phyloP scores from a whole-genome alignment of 208 protist genomes.

The Leishmania martiniquensis region DNA sequence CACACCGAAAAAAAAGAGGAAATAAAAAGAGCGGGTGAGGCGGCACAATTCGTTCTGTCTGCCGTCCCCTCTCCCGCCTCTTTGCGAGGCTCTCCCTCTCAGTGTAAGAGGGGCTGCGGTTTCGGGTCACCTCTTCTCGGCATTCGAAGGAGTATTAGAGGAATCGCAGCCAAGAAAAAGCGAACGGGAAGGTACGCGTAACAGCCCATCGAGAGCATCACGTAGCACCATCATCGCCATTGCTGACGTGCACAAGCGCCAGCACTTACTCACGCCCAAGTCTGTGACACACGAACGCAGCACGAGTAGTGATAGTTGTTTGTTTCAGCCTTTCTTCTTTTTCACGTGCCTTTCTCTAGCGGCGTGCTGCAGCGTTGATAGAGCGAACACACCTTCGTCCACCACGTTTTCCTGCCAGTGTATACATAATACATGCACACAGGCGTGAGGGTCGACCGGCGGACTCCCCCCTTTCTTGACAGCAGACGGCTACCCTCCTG shows the following conservation, averaged over 20 bases:
- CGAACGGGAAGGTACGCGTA: neutral
- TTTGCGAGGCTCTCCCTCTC: neutral
- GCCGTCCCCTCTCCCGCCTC: neutral
- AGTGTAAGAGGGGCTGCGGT: too few relatives aligned
- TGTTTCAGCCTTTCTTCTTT: constrained; percentile 4
- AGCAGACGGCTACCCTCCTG: neutral
- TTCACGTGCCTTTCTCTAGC: neutral
- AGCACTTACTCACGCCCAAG: neutral
- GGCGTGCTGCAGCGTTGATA: neutral
- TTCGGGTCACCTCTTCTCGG: too few relatives aligned
- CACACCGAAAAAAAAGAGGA: neutral
- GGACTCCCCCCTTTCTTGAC: neutral
- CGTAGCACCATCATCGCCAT: neutral
- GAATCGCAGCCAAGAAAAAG: neutral
- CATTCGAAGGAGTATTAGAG: neutral
- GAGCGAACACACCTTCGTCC: neutral
- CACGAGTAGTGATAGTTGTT: neutral
- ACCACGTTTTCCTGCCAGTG: neutral
- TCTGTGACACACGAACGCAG: neutral
- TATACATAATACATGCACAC: neutral
- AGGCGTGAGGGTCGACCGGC: neutral
- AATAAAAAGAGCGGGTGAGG: neutral
- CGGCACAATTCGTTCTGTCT: neutral
- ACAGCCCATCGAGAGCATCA: neutral
- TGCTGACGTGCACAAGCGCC: neutral